Percentiles rank a stretch among this genome's conserved stretches.
phyloP scores from a whole-genome alignment of 1,284 basidiomycete genomes.

The Pascua guehoae region DNA sequence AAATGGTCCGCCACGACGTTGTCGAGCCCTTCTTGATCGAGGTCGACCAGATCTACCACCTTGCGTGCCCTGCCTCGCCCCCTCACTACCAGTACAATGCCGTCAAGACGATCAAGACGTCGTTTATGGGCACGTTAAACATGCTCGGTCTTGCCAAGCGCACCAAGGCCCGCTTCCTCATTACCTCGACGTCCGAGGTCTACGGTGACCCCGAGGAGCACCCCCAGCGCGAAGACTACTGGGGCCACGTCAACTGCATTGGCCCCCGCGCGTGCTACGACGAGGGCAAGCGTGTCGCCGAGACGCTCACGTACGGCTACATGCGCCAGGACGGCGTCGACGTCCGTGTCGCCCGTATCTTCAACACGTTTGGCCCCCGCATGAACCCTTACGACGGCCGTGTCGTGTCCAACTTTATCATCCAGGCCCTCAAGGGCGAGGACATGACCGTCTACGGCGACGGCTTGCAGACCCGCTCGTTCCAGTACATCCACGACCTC shows the following conservation, averaged over 20 bases:
- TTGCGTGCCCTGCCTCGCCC: slow-evolving; percentile 92
- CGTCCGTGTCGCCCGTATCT: slow-evolving; percentile 91
- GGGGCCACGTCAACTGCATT: slow-evolving; percentile 97
- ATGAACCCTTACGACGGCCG: slow-evolving; percentile 96
- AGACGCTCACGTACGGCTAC: slow-evolving; percentile 92
- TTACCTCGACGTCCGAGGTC: slow-evolving; percentile 87
- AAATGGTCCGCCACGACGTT: slow-evolving; percentile 94
- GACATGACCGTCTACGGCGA: slow-evolving; percentile 97
- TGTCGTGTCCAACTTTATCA: slow-evolving; percentile 97
- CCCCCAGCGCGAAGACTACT: slow-evolving; percentile 92
- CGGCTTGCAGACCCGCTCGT: slow-evolving; percentile 90
- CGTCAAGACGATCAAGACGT: slow-evolving; percentile 96
- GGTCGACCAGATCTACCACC: slow-evolving; percentile 95
- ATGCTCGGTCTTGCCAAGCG: slow-evolving; percentile 98
- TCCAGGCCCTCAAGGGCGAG: slow-evolving; percentile 90
- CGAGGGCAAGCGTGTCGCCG: slow-evolving; percentile 93
- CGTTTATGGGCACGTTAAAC: slow-evolving; percentile 94
- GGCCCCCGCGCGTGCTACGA: slow-evolving; percentile 97
- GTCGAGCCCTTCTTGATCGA: slow-evolving; percentile 96
- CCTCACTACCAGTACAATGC: slow-evolving; percentile 94
- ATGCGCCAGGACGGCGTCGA: slow-evolving; percentile 90
- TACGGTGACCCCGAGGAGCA: slow-evolving; percentile 97
- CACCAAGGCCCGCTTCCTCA: slow-evolving; percentile 92
- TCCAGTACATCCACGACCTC: slow-evolving; percentile 72
- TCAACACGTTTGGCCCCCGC: slow-evolving; percentile 61